Evolutionary conservation across 139 green algal genomes (phyloP).

Genomic region (Mesostigma viride): DNA sequence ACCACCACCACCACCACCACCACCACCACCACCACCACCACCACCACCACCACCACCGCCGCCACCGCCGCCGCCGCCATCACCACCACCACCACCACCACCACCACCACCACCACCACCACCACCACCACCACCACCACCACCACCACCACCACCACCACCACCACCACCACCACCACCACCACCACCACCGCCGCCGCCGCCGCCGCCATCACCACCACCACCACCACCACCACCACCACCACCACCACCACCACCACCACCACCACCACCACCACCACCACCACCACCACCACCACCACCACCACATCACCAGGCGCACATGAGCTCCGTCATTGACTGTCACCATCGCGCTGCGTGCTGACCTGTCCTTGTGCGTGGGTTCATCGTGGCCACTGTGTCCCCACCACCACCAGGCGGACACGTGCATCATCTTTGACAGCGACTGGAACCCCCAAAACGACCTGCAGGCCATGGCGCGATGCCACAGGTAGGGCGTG

Average conservation of each 20-base stretch:
- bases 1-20: neutral
- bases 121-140: neutral
- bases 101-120: neutral
- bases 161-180: neutral
- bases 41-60: neutral
- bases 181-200: neutral
- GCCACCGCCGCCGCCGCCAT: neutral
- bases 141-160: conserved; percentile 1
- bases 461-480: conserved; percentile 89
- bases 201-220: neutral
- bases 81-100: neutral
- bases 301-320: neutral
- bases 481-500: conserved; percentile 57
- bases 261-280: neutral
- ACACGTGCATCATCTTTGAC: conserved; percentile 92
- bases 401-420: too few relatives aligned
- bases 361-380: too few relatives aligned
- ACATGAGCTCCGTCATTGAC: too few relatives aligned
- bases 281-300: neutral
- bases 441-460: conserved; percentile 88
- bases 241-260: conserved; percentile 1
- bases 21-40: neutral
- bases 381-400: too few relatives aligned
- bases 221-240: neutral
- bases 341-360: too few relatives aligned